A percentile compares a stretch with the other conserved stretches of the same genome.
Evolutionary conservation across 2,329 filamentous ascomycete species (phyloP).

Genomic region (Thelonectria olida): DNA sequence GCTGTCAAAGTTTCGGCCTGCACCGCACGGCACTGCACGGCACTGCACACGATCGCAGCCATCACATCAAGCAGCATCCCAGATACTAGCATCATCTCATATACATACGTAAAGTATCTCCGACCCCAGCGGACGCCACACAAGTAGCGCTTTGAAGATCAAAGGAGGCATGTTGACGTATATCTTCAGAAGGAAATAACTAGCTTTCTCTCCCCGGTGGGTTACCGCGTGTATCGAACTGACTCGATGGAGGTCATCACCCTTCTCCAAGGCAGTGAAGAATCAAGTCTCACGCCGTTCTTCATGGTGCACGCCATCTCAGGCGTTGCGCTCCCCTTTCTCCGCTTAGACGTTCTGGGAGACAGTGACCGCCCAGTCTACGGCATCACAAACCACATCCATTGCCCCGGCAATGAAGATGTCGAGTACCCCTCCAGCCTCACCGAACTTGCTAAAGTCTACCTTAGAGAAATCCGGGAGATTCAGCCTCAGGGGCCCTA

Average conservation of each 20-base stretch:
- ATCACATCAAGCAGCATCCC: not conserved
- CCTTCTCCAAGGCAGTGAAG: conserved; percentile 32
- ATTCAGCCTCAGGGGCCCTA: conserved; percentile 37
- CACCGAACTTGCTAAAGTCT: conserved; percentile 29
- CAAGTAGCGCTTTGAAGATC: not conserved
- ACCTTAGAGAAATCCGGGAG: conserved; percentile 26
- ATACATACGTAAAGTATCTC: conserved; percentile 18
- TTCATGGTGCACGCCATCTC: conserved; percentile 37
- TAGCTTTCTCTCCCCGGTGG: conserved; percentile 3
- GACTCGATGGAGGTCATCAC: conserved; percentile 33
- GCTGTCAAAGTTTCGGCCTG: not conserved
- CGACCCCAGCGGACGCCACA: not conserved
- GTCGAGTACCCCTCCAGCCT: conserved; percentile 31
- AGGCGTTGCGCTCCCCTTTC: conserved; percentile 33
- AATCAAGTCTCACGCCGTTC: conserved; percentile 29
- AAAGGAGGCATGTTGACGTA: conserved; percentile 3
- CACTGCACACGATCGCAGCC: not conserved
- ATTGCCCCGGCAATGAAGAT: conserved; percentile 26
- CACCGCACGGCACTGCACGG: too few species aligned
- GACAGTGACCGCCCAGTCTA: conserved; percentile 33
- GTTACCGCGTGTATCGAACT: conserved; percentile 4
- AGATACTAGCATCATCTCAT: not conserved
- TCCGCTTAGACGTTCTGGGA: conserved; percentile 30
- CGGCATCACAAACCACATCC: conserved; percentile 34
- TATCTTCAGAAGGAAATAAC: not conserved